These are phyloP conservation scores for Colletotrichum plurivorum DNA, from an alignment of 2,329 filamentous ascomycete genomes.

Conservation along the genomic window DNA sequence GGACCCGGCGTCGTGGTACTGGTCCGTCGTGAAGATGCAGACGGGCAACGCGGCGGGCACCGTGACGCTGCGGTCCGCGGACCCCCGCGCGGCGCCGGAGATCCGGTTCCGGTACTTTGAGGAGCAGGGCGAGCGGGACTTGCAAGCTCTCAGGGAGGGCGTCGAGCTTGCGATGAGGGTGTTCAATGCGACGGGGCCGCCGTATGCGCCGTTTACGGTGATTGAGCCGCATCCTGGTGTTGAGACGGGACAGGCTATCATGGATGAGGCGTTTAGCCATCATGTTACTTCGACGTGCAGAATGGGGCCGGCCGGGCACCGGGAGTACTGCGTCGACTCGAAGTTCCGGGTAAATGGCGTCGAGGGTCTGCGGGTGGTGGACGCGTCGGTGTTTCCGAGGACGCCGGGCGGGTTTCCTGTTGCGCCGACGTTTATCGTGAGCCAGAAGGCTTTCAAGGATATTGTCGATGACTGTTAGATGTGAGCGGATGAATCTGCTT, in stretches of 20 bases:
- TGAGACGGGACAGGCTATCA: constrained; percentile 42
- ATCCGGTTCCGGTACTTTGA: constrained; percentile 73
- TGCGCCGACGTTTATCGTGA: constrained; percentile 17
- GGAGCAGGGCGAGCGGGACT: constrained; percentile 61
- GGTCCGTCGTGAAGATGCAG: constrained; percentile 45
- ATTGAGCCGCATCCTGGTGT: background rate
- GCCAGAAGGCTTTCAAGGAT: constrained; percentile 21
- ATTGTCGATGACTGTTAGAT: constrained; percentile 5
- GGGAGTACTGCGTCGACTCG: constrained; percentile 67
- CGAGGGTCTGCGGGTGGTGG: constrained; percentile 70
- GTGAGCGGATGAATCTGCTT: background rate
- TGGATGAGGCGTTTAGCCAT: constrained; percentile 58
- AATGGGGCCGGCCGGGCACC: constrained; percentile 66
- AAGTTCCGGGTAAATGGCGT: constrained; percentile 69
- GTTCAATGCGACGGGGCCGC: background rate
- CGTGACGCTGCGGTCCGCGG: constrained; percentile 71
- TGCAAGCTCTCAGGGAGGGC: constrained; percentile 46
- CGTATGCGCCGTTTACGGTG: background rate
- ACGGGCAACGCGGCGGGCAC: constrained; percentile 71
- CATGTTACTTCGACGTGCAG: constrained; percentile 68
- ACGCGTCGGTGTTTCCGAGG: constrained; percentile 69
- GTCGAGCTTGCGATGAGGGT: background rate
- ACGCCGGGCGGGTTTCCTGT: constrained; percentile 18
- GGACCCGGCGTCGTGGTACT: background rate
- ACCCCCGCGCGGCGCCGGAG: constrained; percentile 74